Evolutionary conservation across 2,329 filamentous ascomycete genomes (phyloP).

Genomic region (Fusarium sacchari): DNA sequence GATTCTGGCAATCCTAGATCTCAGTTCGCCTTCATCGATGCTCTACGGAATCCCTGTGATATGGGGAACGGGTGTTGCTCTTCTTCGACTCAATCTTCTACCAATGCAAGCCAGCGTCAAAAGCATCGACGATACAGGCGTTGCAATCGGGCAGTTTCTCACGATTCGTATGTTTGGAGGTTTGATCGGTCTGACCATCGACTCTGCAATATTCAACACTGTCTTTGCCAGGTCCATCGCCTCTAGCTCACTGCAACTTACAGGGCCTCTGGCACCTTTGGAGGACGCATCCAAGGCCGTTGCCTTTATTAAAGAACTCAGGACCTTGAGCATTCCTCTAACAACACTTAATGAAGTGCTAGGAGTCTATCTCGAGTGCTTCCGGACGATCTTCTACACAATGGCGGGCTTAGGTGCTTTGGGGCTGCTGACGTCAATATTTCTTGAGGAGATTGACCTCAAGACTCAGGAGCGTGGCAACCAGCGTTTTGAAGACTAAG

Average conservation of each 20-base stretch:
- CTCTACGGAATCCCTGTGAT: slow-evolving; percentile 7
- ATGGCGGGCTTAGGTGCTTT: slow-evolving; percentile 3
- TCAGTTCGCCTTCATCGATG: not conserved
- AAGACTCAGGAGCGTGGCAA: slow-evolving; percentile 5
- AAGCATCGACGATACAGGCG: slow-evolving; percentile 1
- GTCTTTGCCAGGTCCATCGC: not conserved
- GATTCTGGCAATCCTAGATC: not conserved
- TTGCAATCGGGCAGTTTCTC: slow-evolving; percentile 9
- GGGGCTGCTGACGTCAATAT: slow-evolving; percentile 1
- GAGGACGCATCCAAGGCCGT: not conserved
- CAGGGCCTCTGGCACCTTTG: not conserved
- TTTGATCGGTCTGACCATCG: not conserved
- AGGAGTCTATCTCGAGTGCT: not conserved
- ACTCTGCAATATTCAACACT: slow-evolving; percentile 14
- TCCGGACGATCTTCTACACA: slow-evolving; percentile 5
- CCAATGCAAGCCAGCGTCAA: slow-evolving; percentile 22
- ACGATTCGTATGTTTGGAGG: slow-evolving; percentile 15
- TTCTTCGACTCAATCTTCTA: not conserved
- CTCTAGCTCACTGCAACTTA: not conserved
- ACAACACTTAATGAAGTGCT: not conserved
- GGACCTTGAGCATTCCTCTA: not conserved
- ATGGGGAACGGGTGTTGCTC: slow-evolving; percentile 11
- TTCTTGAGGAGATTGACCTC: slow-evolving; percentile 10
- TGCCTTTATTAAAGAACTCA: slow-evolving; percentile 13
- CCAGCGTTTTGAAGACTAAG: slow-evolving; percentile 5